Conservation (phyloP, 2,329 filamentous ascomycete genomes). For the Capronia coronata region DNA sequence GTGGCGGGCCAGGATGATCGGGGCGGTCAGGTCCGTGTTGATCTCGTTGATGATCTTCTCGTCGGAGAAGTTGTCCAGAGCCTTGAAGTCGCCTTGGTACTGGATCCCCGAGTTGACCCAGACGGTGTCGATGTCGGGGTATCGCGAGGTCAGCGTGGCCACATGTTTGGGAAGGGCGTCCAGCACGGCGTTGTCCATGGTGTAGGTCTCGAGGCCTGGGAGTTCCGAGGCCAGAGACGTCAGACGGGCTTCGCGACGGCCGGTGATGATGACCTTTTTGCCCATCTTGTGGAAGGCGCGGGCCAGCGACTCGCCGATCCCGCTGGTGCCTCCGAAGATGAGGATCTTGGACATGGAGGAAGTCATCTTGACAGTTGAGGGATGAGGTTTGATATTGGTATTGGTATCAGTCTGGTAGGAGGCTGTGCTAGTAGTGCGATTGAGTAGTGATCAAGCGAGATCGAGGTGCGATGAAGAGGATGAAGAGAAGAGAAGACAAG, state of each 20-base stretch:
- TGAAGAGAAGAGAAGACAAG: too few species aligned
- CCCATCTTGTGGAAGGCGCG: slow-evolving; percentile 28
- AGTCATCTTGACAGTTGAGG: slow-evolving; percentile 11
- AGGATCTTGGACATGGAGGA: slow-evolving; percentile 26
- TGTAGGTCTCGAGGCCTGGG: slow-evolving; percentile 29
- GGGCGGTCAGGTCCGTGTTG: slow-evolving; percentile 31
- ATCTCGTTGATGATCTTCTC: slow-evolving; percentile 27
- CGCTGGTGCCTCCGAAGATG: slow-evolving; percentile 39
- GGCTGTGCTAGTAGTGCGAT: too few species aligned
- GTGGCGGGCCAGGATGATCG: slow-evolving; percentile 29
- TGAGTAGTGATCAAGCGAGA: too few species aligned
- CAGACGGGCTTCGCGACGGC: slow-evolving; percentile 28
- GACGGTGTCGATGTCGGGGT: slow-evolving; percentile 33
- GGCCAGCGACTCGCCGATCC: slow-evolving; percentile 37
- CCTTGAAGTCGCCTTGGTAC: slow-evolving; percentile 26
- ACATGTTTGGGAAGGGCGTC: slow-evolving; percentile 16
- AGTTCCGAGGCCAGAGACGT: slow-evolving; percentile 28
- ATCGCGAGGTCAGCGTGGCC: slow-evolving; percentile 24
- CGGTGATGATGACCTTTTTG: slow-evolving; percentile 30
- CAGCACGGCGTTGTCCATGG: slow-evolving; percentile 28
- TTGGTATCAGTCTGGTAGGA: too few species aligned
- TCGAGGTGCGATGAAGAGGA: too few species aligned
- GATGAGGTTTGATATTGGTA: neutral
- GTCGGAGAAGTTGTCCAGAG: slow-evolving; percentile 26
- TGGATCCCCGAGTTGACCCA: slow-evolving; percentile 33